A percentile compares a stretch with the other conserved stretches of the same genome.
These are phyloP conservation scores for Daldinia loculata DNA, from an alignment of 495 filamentous ascomycete species.

Conservation along the genomic window DNA sequence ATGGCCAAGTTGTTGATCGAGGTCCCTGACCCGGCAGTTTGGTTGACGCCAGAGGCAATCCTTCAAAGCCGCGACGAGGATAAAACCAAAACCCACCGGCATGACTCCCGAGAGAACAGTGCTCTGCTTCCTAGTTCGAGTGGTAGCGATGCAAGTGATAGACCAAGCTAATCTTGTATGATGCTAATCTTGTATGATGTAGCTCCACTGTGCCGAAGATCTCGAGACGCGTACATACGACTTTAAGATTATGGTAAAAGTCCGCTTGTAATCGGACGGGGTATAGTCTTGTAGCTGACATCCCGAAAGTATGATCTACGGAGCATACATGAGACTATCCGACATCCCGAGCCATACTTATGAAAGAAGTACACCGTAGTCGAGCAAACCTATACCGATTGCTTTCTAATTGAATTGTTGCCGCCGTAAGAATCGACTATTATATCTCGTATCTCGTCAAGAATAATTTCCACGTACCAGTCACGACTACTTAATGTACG, in stretches of 20 bases:
- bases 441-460: background rate
- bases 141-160: background rate
- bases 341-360: background rate
- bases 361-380: background rate
- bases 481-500: background rate
- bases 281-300: background rate
- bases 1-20: slow-evolving; percentile 31
- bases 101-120: slow-evolving; percentile 1
- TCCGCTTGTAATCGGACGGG: background rate
- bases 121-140: background rate
- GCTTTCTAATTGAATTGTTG: background rate
- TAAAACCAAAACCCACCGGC: background rate
- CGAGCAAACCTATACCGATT: background rate
- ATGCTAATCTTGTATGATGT: background rate
- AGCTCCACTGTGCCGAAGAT: slow-evolving; percentile 2
- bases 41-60: slow-evolving; percentile 26
- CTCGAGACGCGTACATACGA: slow-evolving; percentile 4
- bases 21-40: slow-evolving; percentile 32
- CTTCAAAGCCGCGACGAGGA: slow-evolving; percentile 1
- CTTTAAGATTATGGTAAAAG: background rate
- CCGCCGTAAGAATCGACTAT: background rate
- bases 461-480: background rate
- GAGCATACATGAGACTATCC: background rate
- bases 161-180: slow-evolving; percentile 3
- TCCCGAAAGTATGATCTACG: slow-evolving; percentile 1